phyloP scores from a whole-genome alignment of 106 monocot species.

The Dendrobium catenatum region DNA sequence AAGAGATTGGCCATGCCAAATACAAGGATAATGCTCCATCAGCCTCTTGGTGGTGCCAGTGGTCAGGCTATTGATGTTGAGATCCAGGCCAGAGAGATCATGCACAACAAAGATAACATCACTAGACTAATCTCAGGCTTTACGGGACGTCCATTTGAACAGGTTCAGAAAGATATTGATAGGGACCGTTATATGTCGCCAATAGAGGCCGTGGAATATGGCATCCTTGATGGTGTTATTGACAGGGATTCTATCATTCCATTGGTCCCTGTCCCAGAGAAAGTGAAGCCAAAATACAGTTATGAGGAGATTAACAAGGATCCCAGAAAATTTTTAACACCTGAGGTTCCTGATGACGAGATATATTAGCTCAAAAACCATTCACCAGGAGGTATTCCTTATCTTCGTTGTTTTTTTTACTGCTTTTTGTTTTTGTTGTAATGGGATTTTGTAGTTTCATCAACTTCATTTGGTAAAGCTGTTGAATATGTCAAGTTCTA shows the following conservation, averaged over 20 bases:
- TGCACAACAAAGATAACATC: conserved; percentile 74
- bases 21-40: conserved; percentile 85
- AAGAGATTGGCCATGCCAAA: conserved; percentile 88
- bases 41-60: conserved; percentile 91
- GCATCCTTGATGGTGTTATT: conserved; percentile 80
- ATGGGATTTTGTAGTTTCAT: background rate
- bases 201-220: conserved; percentile 87
- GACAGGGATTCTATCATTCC: conserved; percentile 70
- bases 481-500: background rate
- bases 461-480: background rate
- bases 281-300: conserved; percentile 51
- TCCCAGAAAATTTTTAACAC: conserved; percentile 64
- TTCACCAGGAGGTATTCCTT: background rate
- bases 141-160: conserved; percentile 67
- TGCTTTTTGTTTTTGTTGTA: background rate
- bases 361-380: conserved; percentile 47
- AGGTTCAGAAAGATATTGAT: conserved; percentile 88
- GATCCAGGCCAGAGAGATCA: conserved; percentile 74
- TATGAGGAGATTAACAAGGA: conserved; percentile 68
- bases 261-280: conserved; percentile 54
- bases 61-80: conserved; percentile 83
- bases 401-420: background rate
- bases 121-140: conserved; percentile 53
- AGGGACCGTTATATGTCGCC: conserved; percentile 88
- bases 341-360: conserved; percentile 92